phyloP scores from a whole-genome alignment of 2,329 filamentous ascomycete species.

The Arthrobotrys musiformis region DNA sequence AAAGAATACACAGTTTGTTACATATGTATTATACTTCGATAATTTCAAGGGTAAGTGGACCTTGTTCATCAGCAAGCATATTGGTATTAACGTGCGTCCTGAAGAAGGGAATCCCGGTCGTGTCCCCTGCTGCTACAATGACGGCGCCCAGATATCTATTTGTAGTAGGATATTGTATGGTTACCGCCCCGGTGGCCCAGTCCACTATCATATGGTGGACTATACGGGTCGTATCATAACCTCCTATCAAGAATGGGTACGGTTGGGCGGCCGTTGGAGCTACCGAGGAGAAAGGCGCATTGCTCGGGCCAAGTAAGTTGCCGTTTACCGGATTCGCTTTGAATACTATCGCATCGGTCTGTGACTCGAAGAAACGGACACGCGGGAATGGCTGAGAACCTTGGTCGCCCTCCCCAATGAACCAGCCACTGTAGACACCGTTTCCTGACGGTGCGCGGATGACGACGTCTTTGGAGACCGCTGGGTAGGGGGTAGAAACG shows the following conservation, averaged over 20 bases:
- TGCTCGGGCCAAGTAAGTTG: background rate
- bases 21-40: background rate
- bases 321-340: background rate
- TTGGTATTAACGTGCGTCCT: background rate
- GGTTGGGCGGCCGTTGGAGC: background rate
- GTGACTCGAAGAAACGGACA: background rate
- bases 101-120: background rate
- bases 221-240: background rate
- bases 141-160: background rate
- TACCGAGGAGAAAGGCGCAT: background rate
- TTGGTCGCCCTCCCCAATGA: background rate
- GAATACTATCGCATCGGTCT: background rate
- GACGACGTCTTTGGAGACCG: background rate
- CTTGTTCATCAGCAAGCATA: background rate
- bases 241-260: background rate
- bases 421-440: background rate
- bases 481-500: conserved; percentile 1
- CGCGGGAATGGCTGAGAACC: background rate
- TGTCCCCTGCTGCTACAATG: too few relatives aligned
- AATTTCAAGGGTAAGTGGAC: background rate
- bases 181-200: background rate
- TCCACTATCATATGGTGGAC: background rate
- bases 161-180: background rate
- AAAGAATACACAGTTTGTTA: background rate
- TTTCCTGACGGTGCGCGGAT: conserved; percentile 5